Evolutionary conservation across 495 filamentous ascomycete species (phyloP).

Genomic region (Daldinia concentrica): DNA sequence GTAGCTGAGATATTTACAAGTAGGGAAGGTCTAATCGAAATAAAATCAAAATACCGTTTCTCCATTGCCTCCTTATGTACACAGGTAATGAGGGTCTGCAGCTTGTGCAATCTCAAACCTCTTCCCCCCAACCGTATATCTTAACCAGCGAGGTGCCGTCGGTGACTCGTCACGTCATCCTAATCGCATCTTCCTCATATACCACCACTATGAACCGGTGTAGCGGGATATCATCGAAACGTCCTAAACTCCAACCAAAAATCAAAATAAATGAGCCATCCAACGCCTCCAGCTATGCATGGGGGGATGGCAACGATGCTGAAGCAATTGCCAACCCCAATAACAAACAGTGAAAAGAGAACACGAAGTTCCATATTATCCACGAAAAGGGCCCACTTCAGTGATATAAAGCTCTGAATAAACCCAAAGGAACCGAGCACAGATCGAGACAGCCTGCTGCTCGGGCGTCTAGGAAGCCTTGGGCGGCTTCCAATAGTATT

Average conservation of each 20-base stretch:
- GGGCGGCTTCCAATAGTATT: conserved; percentile 94
- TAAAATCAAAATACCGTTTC: not conserved
- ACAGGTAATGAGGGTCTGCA: conserved; percentile 1
- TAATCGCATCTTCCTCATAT: conserved; percentile 4
- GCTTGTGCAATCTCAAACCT: conserved; percentile 3
- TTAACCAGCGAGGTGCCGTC: conserved; percentile 8
- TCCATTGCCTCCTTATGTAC: conserved; percentile 8
- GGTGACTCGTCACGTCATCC: conserved; percentile 1
- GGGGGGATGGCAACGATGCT: conserved; percentile 17
- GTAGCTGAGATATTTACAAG: not conserved
- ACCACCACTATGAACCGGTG: conserved; percentile 25
- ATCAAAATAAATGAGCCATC: conserved; percentile 2
- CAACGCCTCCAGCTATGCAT: conserved; percentile 47
- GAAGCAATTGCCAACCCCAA: conserved; percentile 14
- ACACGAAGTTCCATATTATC: conserved; percentile 10
- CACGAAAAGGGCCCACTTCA: not conserved
- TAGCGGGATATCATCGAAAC: conserved; percentile 36
- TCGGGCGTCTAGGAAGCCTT: conserved; percentile 55
- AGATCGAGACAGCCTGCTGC: conserved; percentile 16
- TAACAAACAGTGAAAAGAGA: conserved; percentile 7
- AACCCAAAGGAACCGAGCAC: not conserved
- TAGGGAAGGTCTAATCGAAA: not conserved
- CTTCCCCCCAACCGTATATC: conserved; percentile 9
- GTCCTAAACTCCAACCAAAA: conserved; percentile 30
- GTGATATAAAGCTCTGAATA: not conserved